These are phyloP conservation scores for Amanita molliuscula DNA, from an alignment of 768 basidiomycete species.

Conservation along the genomic window DNA sequence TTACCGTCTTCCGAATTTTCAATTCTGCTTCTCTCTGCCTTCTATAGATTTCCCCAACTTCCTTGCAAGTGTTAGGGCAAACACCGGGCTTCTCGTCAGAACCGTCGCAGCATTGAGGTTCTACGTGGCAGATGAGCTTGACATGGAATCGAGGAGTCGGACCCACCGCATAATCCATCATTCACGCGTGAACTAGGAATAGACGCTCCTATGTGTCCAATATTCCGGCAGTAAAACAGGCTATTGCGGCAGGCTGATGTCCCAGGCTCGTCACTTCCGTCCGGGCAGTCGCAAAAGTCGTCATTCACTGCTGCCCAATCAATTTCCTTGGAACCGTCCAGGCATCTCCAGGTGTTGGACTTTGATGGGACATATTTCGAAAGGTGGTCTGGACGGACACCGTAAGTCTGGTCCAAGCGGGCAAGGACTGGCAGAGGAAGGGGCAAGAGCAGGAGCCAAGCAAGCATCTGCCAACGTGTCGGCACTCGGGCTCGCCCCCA, in stretches of 20 bases:
- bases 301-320: slow-evolving; percentile 81
- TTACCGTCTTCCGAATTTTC: slow-evolving; percentile 72
- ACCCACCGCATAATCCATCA: slow-evolving; percentile 88
- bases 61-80: slow-evolving; percentile 70
- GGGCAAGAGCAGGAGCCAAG: slow-evolving; percentile 36
- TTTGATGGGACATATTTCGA: slow-evolving; percentile 45
- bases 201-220: slow-evolving; percentile 74
- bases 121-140: slow-evolving; percentile 29
- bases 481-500: too few species aligned
- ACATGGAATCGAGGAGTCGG: neutral
- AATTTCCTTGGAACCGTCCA: slow-evolving; percentile 74
- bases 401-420: slow-evolving; percentile 38
- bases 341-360: slow-evolving; percentile 61
- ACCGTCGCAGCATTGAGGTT: slow-evolving; percentile 91
- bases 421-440: slow-evolving; percentile 32
- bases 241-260: slow-evolving; percentile 76
- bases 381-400: slow-evolving; percentile 45
- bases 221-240: slow-evolving; percentile 77
- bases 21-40: slow-evolving; percentile 61
- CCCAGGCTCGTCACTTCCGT: slow-evolving; percentile 97
- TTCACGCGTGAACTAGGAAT: slow-evolving; percentile 79
- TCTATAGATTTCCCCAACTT: slow-evolving; percentile 62
- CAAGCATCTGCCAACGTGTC: slow-evolving; percentile 41
- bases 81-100: slow-evolving; percentile 81
- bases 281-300: slow-evolving; percentile 89